phyloP scores from a whole-genome alignment of 1,284 basidiomycete genomes.

The Omphalotus olearius region DNA sequence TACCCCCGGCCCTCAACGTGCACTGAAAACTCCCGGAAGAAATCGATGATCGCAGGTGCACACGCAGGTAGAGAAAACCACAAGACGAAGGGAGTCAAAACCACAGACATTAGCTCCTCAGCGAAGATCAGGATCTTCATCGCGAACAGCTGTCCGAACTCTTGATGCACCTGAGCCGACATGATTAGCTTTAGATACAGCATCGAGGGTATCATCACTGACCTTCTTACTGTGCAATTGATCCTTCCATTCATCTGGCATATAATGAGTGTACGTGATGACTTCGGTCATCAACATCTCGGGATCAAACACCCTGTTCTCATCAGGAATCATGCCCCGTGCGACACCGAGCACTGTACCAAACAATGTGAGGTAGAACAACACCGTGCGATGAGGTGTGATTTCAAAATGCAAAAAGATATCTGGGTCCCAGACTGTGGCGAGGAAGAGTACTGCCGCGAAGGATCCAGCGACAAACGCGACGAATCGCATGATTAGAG shows the following conservation, averaged over 20 bases:
- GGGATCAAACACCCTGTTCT: constrained; percentile 91
- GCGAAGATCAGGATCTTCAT: constrained; percentile 87
- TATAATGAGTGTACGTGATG: constrained; percentile 91
- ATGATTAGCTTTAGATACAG: constrained; percentile 1
- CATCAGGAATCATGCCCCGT: constrained; percentile 93
- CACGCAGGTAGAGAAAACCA: constrained; percentile 89
- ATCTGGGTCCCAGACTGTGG: constrained; percentile 90
- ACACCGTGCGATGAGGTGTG: constrained; percentile 85
- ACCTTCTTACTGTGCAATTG: constrained; percentile 87
- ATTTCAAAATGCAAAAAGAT: constrained; percentile 93
- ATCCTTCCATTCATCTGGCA: constrained; percentile 89
- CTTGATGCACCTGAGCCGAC: constrained; percentile 68
- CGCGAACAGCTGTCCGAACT: constrained; percentile 86
- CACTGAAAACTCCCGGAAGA: constrained; percentile 95
- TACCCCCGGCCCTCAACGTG: constrained; percentile 96
- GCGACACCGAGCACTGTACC: constrained; percentile 85
- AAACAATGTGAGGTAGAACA: constrained; percentile 92
- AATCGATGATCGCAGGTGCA: constrained; percentile 88
- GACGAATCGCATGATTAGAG: constrained; percentile 91
- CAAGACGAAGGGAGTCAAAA: constrained; percentile 91
- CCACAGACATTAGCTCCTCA: constrained; percentile 85
- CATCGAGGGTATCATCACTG: constrained; percentile 13
- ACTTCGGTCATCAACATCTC: constrained; percentile 90
- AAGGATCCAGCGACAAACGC: constrained; percentile 97
- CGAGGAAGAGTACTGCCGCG: constrained; percentile 88